Percentiles rank a stretch among this genome's conserved stretches.
Evolutionary conservation across 345 rosid genomes (phyloP).

Genomic region (Bruguiera gymnorhiza): DNA sequence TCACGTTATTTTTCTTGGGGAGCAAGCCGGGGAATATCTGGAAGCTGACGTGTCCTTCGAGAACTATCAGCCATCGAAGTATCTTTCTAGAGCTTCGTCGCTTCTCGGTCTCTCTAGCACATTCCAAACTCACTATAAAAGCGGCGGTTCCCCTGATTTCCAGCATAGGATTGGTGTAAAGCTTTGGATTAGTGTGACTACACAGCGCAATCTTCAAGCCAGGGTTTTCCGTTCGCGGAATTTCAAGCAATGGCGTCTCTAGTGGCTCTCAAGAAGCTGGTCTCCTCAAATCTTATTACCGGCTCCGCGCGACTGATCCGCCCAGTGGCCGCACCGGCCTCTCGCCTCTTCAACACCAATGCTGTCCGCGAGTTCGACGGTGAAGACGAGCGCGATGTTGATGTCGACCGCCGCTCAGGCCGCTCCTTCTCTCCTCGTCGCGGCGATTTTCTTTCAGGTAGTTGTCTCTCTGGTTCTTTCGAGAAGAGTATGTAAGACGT

Average conservation of each 20-base stretch:
- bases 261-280: slow-evolving; percentile 31
- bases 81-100: not conserved
- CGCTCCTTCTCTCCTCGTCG: slow-evolving; percentile 13
- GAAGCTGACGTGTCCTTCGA: not conserved
- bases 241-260: slow-evolving; percentile 37
- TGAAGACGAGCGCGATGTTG: slow-evolving; percentile 21
- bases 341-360: slow-evolving; percentile 43
- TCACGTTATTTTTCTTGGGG: too few relatives aligned
- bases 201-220: too few relatives aligned
- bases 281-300: slow-evolving; percentile 23
- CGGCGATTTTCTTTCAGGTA: slow-evolving; percentile 32
- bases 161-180: too few relatives aligned
- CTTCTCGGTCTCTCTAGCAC: slow-evolving; percentile 11
- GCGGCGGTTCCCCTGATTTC: accelerated
- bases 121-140: not conserved
- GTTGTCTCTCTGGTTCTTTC: not conserved
- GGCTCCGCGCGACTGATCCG: slow-evolving; percentile 19
- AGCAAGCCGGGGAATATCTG: too few relatives aligned
- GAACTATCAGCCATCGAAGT: not conserved
- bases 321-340: slow-evolving; percentile 15
- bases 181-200: too few relatives aligned
- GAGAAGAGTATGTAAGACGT: not conserved
- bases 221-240: too few relatives aligned
- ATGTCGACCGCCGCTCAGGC: slow-evolving; percentile 20
- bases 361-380: slow-evolving; percentile 25